Evolutionary conservation across 345 rosid genomes (phyloP).

Genomic region (Tarenaya hassleriana): DNA sequence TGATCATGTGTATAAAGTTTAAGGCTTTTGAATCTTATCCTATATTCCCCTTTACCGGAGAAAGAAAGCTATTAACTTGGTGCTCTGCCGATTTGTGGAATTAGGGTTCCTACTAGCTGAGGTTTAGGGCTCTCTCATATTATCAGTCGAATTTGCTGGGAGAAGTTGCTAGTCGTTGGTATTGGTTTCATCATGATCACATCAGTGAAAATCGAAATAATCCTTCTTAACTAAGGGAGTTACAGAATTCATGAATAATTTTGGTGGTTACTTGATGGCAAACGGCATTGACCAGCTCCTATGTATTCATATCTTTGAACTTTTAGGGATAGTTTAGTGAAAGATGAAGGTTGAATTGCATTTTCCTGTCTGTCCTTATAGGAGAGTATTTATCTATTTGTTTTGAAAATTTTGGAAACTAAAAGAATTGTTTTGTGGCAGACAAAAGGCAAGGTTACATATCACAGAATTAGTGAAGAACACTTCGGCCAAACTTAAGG

Average conservation of each 20-base stretch:
- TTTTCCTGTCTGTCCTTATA: neutral
- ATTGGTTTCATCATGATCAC: too few species aligned
- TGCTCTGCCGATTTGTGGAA: neutral
- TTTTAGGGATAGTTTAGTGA: slow-evolving; percentile 4
- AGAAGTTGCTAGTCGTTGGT: too few species aligned
- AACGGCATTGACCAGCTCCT: too few species aligned
- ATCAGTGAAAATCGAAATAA: too few species aligned
- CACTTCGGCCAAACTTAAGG: slow-evolving; percentile 60
- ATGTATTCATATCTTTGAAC: too few species aligned
- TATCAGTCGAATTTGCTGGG: too few species aligned
- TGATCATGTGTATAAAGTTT: neutral
- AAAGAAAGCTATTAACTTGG: neutral
- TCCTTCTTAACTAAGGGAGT: too few species aligned
- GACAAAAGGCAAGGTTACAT: slow-evolving; percentile 55
- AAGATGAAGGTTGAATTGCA: neutral
- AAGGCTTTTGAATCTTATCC: slow-evolving; percentile 5
- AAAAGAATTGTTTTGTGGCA: slow-evolving; percentile 20
- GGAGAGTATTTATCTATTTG: slow-evolving; percentile 2
- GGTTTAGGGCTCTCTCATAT: too few species aligned
- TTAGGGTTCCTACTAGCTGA: neutral
- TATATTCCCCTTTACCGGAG: neutral
- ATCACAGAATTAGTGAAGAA: slow-evolving; percentile 56
- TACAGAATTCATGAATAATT: too few species aligned
- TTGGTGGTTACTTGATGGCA: too few species aligned
- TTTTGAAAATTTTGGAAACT: neutral